Evolutionary conservation across 106 monocot species (phyloP).

Genomic region (Acanthochlamys bracteata): DNA sequence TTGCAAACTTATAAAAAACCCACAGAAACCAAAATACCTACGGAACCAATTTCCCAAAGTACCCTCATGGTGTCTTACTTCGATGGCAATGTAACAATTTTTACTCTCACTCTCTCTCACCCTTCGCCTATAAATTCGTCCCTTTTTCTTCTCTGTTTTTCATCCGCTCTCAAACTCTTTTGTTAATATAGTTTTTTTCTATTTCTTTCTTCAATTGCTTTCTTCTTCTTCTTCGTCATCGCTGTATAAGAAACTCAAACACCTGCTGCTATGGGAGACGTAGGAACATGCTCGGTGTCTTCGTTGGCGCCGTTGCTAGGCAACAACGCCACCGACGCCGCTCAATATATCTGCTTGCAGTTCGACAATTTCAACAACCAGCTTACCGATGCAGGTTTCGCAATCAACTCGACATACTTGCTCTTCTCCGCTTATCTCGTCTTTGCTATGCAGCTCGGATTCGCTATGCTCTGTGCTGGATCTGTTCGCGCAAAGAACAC

Average conservation of each 20-base stretch:
- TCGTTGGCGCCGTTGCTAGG: conserved; percentile 7
- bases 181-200: too few species aligned
- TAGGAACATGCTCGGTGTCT: conserved; percentile 1
- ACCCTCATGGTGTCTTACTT: background rate
- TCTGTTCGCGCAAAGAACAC: conserved; percentile 91
- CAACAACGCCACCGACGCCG: conserved; percentile 5
- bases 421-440: conserved; percentile 94
- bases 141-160: background rate
- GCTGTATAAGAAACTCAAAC: too few species aligned
- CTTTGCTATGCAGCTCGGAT: conserved; percentile 93
- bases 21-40: background rate
- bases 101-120: background rate
- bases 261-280: background rate
- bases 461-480: conserved; percentile 94
- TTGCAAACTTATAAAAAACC: background rate
- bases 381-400: conserved; percentile 14
- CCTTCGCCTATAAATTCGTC: background rate
- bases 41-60: background rate
- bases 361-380: conserved; percentile 5
- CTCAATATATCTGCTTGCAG: conserved; percentile 22
- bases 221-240: too few species aligned
- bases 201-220: too few species aligned
- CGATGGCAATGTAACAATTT: background rate
- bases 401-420: conserved; percentile 56
- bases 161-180: background rate